Percentiles rank a stretch among this genome's conserved stretches.
Conservation (phyloP, 2,329 filamentous ascomycete genomes). For the Lecanicillium sp. region DNA sequence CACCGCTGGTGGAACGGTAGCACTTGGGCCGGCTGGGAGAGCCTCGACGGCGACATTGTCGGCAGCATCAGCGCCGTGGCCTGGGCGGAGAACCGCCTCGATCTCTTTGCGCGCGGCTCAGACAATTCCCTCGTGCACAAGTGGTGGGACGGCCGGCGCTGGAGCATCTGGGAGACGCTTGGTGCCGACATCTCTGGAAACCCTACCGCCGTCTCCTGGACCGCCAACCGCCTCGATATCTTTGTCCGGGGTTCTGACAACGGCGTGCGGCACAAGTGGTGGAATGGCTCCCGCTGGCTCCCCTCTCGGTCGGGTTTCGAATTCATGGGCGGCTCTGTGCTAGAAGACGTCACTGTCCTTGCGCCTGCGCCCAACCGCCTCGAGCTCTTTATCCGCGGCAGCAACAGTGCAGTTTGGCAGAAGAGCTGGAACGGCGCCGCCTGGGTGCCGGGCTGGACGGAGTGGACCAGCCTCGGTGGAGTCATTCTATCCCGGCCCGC, state of each 20-base stretch:
- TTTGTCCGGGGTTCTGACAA: conserved; percentile 5
- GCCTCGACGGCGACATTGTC: conserved; percentile 20
- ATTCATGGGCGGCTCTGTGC: too few species aligned
- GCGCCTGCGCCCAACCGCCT: too few species aligned
- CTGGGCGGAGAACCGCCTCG: conserved; percentile 17
- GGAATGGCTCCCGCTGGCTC: too few species aligned
- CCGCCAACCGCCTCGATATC: conserved; percentile 16
- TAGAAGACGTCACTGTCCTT: too few species aligned
- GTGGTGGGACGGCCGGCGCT: conserved; percentile 17
- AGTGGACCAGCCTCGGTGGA: conserved; percentile 4
- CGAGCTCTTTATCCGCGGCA: conserved; percentile 1
- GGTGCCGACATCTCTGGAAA: conserved; percentile 17
- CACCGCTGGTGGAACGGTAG: conserved; percentile 14
- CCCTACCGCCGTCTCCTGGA: conserved; percentile 16
- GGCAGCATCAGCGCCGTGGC: conserved; percentile 18
- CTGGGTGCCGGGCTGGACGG: conserved; percentile 4
- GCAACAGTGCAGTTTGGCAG: conserved; percentile 5
- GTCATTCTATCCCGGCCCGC: too few species aligned
- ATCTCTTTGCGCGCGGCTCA: conserved; percentile 21
- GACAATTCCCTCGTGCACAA: conserved; percentile 19
- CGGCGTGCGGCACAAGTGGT: too few species aligned
- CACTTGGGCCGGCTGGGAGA: conserved; percentile 14
- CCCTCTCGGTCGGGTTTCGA: too few species aligned
- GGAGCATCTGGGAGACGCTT: conserved; percentile 18
- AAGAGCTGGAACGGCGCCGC: conserved; percentile 7